phyloP scores from a whole-genome alignment of 2,329 filamentous ascomycete genomes.

The Dactylonectria macrodidyma region DNA sequence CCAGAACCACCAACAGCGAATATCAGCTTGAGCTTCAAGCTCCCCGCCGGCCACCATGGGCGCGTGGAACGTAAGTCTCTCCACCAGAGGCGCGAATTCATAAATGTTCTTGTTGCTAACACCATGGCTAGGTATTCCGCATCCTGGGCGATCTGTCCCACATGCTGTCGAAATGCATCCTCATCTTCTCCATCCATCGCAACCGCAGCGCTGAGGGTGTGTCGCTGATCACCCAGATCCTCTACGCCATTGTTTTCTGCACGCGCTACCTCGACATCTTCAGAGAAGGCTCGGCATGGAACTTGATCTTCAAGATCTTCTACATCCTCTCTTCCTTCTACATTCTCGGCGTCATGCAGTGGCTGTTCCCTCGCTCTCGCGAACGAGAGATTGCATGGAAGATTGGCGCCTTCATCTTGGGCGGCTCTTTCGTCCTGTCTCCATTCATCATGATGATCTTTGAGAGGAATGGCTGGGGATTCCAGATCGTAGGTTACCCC shows the following conservation, averaged over 20 bases:
- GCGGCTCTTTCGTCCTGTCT: conserved; percentile 75
- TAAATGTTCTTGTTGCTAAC: conserved; percentile 25
- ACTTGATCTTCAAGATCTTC: conserved; percentile 88
- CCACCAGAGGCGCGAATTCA: conserved; percentile 4
- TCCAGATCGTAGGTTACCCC: conserved; percentile 63
- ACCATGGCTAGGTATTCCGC: conserved; percentile 72
- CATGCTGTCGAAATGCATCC: conserved; percentile 87
- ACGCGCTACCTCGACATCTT: conserved; percentile 92
- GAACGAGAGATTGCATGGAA: conserved; percentile 97
- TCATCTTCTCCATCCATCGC: conserved; percentile 91
- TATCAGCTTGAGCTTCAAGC: conserved; percentile 34
- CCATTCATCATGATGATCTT: conserved; percentile 83
- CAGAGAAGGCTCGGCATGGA: conserved; percentile 71
- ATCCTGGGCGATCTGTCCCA: conserved; percentile 89
- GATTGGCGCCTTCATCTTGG: conserved; percentile 79
- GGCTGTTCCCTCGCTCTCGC: conserved; percentile 86
- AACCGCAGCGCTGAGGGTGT: conserved; percentile 93
- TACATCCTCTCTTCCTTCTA: conserved; percentile 90
- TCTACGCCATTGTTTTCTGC: conserved; percentile 89
- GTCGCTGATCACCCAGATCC: conserved; percentile 89
- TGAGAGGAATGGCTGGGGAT: conserved; percentile 61
- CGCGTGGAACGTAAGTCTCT: conserved; percentile 57
- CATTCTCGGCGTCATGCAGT: conserved; percentile 90
- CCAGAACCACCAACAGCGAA: conserved; percentile 16
- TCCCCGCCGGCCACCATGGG: conserved; percentile 52